Evolutionary conservation across 75 land plant genomes (phyloP), one percentile per base, ranked within the genome.

Genomic region (Pinus taeda): DNA sequence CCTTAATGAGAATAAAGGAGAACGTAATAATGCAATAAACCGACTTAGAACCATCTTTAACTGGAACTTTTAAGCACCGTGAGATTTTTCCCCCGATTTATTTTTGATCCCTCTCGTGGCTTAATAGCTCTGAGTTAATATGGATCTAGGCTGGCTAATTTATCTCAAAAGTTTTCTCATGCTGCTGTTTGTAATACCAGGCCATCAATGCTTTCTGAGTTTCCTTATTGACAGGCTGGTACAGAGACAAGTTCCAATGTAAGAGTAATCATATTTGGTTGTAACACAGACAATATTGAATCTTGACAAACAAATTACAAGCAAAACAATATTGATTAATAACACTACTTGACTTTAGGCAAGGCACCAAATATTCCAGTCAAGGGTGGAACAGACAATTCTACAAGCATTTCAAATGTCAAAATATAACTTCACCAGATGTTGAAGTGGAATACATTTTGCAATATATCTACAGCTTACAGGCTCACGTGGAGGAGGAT

Each of bases 191-290:
- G 73, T 73, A 78, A 58, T 81, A 78, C 84, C 84, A 82, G n/a
- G 86, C 80, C 80, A 82, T 74, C 86, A 85, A 81, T 64, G 86
- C 84, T 77, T 85, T 85, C 36, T 85, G 86, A n/a, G 86, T 85
- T 57, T 85, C 86, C 42, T 59, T 73, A 78, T 85, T 84, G 45
- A 81, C 79, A 17, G 86, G 86, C 86, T 85, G 80, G 57, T 59
- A 80, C 57, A 39, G 45, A 79, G 8, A 62, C 8, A 15, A 56
- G 66, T 65, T 58, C 9, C 6, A 45, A 45, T 45, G 53, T 45
- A 45, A 45, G 9, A 45, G 1, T 45, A 7, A 45, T 9, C 53
- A 45, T 45, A 45, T 6, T 39, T 45, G 8, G 8, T 45, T 45
- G 53, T 7, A 45, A 45, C 53, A 7, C 9, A 45, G 11, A 45